Evolutionary conservation across 2,329 filamentous ascomycete genomes (phyloP).

Genomic region (Aureobasidium vineae): DNA sequence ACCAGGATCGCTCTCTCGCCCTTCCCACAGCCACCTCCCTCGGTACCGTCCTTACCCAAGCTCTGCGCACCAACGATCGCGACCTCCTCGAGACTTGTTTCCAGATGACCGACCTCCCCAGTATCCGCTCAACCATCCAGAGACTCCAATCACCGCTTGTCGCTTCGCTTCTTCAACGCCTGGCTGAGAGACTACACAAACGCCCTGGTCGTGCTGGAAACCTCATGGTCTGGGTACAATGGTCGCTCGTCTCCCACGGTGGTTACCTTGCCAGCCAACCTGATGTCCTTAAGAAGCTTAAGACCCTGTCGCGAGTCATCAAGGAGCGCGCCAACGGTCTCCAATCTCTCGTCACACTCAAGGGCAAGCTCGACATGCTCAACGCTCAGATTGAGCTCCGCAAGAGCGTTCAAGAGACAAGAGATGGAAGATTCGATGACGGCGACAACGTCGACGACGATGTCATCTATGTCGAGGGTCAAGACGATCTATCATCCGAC

Average conservation of each 20-base stretch:
- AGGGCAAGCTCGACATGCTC: slow-evolving; percentile 93
- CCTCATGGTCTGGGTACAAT: slow-evolving; percentile 94
- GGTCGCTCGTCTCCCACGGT: slow-evolving; percentile 88
- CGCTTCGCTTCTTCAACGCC: slow-evolving; percentile 71
- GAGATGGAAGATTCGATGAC: slow-evolving; percentile 53
- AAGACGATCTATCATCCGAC: slow-evolving; percentile 61
- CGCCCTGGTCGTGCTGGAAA: slow-evolving; percentile 85
- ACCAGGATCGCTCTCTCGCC: slow-evolving; percentile 51
- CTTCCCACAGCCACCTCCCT: slow-evolving; percentile 75
- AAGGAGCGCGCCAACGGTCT: slow-evolving; percentile 81
- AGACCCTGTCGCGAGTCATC: slow-evolving; percentile 79
- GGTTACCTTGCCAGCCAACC: slow-evolving; percentile 84
- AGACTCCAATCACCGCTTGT: slow-evolving; percentile 83
- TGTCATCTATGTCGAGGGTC: slow-evolving; percentile 83
- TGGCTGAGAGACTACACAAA: slow-evolving; percentile 82
- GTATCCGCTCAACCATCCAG: slow-evolving; percentile 85
- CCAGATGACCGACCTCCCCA: slow-evolving; percentile 70
- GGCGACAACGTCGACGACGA: slow-evolving; percentile 66
- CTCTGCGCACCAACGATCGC: slow-evolving; percentile 86
- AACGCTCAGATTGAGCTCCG: slow-evolving; percentile 84
- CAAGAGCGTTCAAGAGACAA: slow-evolving; percentile 59
- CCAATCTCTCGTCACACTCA: slow-evolving; percentile 77
- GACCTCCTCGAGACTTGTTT: slow-evolving; percentile 90
- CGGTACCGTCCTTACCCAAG: slow-evolving; percentile 88
- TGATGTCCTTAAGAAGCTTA: slow-evolving; percentile 75